These are phyloP conservation scores for Fimicolochytrium jonesii DNA, from an alignment of 192 early-diverging fungal genomes.

Conservation along the genomic window DNA sequence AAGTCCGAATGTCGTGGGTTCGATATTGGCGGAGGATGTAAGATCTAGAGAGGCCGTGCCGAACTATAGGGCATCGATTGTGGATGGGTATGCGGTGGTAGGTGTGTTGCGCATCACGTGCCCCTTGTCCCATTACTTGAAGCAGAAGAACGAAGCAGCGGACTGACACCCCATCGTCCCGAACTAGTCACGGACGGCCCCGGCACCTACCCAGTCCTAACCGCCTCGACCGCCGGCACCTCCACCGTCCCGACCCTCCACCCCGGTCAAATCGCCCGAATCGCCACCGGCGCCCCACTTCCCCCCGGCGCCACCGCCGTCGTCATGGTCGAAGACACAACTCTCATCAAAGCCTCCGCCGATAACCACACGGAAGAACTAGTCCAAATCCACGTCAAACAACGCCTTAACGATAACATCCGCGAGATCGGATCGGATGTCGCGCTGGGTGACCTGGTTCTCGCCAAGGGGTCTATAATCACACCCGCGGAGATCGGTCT, in stretches of 20 bases:
- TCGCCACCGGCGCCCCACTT: constrained; percentile 86
- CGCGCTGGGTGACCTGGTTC: constrained; percentile 54
- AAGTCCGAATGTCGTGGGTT: constrained; percentile 54
- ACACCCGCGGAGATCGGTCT: constrained; percentile 75
- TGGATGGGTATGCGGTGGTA: constrained; percentile 93
- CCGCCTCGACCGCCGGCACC: constrained; percentile 55
- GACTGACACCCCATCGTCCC: not conserved
- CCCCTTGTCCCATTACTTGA: not conserved
- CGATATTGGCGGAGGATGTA: constrained; percentile 74
- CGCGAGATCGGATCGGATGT: constrained; percentile 79
- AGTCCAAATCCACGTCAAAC: constrained; percentile 43
- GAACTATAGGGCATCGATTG: constrained; percentile 77
- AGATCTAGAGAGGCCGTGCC: constrained; percentile 72
- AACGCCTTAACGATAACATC: constrained; percentile 58
- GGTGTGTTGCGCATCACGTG: constrained; percentile 38
- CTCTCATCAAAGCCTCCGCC: constrained; percentile 50
- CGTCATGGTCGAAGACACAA: constrained; percentile 96
- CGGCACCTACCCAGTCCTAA: constrained; percentile 68
- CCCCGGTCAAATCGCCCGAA: constrained; percentile 57
- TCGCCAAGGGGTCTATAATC: constrained; percentile 52
- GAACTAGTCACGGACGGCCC: constrained; percentile 66
- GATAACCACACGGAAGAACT: constrained; percentile 58
- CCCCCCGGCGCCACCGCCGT: constrained; percentile 81
- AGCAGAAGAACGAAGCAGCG: too few relatives aligned
- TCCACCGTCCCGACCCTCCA: constrained; percentile 31